Percentiles rank a stretch among this genome's conserved stretches.
phyloP scores from a whole-genome alignment of 148 eudicot species.

The Simmondsia chinensis region DNA sequence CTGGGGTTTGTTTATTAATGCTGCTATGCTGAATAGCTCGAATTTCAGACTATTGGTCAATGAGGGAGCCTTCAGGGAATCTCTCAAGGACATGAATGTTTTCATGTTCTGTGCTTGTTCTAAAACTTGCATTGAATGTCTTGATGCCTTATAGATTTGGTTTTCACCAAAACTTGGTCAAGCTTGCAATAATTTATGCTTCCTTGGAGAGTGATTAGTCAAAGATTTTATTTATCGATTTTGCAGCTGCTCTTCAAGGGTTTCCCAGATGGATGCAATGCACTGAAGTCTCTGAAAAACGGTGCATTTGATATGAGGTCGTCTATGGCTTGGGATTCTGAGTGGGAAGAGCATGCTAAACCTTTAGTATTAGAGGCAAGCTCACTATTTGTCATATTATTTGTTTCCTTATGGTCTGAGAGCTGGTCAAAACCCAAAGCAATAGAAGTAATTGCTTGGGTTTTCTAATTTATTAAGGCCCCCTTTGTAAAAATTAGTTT shows the following conservation, averaged over 20 bases:
- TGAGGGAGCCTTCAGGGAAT: too few relatives aligned
- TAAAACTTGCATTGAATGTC: neutral
- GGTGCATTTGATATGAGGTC: slow-evolving; percentile 57
- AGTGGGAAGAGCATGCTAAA: slow-evolving; percentile 84
- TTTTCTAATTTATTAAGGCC: too few relatives aligned
- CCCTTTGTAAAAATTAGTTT: too few relatives aligned
- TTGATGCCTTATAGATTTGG: too few relatives aligned
- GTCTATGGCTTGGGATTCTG: slow-evolving; percentile 68
- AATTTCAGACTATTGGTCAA: too few relatives aligned
- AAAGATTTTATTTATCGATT: neutral
- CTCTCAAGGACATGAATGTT: neutral
- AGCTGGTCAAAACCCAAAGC: neutral
- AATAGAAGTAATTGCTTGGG: neutral
- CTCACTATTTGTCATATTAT: neutral
- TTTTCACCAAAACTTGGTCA: too few relatives aligned
- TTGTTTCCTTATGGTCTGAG: neutral
- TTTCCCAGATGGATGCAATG: slow-evolving; percentile 51
- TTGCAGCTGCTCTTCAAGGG: slow-evolving; percentile 78
- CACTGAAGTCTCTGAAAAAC: slow-evolving; percentile 41
- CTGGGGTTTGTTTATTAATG: too few relatives aligned
- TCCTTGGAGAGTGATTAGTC: neutral
- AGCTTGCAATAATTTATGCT: too few relatives aligned
- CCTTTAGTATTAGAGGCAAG: slow-evolving; percentile 64
- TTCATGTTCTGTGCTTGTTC: neutral
- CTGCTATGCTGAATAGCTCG: too few relatives aligned